phyloP scores from a whole-genome alignment of 2,329 filamentous ascomycete species.

The Cytospora chrysosperma region DNA sequence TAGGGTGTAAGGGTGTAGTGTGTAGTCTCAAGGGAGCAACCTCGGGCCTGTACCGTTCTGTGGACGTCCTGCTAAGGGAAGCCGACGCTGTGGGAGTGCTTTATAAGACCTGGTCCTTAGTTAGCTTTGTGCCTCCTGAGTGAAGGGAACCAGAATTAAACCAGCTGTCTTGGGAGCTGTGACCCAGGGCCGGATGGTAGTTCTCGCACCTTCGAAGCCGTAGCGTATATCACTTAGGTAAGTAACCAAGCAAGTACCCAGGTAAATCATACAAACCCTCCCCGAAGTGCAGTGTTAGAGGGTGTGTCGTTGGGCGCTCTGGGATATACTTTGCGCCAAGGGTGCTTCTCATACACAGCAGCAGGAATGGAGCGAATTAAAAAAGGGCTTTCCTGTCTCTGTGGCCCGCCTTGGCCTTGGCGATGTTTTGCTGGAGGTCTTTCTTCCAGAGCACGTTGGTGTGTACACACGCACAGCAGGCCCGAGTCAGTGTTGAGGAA shows the following conservation, averaged over 20 bases:
- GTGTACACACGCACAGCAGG: slow-evolving; percentile 2
- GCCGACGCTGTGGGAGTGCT: background rate
- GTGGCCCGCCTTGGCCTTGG: background rate
- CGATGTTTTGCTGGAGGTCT: slow-evolving; percentile 3
- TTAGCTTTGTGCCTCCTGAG: background rate
- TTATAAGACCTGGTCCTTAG: background rate
- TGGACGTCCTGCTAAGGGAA: background rate
- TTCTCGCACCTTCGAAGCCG: background rate
- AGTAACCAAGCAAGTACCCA: too few species aligned
- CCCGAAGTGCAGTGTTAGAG: background rate
- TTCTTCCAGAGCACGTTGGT: background rate
- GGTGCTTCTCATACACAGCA: background rate
- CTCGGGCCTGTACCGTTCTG: background rate
- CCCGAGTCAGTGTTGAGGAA: slow-evolving; percentile 14
- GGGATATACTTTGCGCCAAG: background rate
- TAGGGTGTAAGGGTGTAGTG: background rate
- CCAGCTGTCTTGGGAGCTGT: background rate
- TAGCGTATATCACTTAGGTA: background rate
- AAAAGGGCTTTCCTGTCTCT: background rate
- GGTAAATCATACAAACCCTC: too few species aligned
- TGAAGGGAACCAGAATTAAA: background rate
- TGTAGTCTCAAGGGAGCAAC: background rate
- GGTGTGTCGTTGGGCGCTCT: background rate
- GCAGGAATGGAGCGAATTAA: background rate
- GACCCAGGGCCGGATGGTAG: background rate